These are phyloP conservation scores for Digitaria exilis DNA, from an alignment of 202 grass and related monocot species.

Conservation along the genomic window DNA sequence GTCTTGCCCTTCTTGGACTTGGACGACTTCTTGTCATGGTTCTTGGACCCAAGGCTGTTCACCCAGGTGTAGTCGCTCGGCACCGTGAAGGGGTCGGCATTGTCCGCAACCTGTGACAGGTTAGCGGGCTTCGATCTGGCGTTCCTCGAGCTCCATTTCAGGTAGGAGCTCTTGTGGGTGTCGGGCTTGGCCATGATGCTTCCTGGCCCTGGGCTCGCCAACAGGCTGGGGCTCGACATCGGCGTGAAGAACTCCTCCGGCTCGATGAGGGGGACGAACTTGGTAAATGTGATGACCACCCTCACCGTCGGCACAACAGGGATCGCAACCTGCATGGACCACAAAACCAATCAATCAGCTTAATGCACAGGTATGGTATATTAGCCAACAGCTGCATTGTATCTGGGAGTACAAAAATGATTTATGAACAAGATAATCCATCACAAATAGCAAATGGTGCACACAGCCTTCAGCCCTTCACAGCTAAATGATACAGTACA, in stretches of 20 bases:
- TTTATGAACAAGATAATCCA: neutral
- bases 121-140: conserved; percentile 73
- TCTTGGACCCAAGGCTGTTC: conserved; percentile 58
- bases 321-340: conserved; percentile 72
- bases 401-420: neutral
- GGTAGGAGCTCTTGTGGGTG: conserved; percentile 75
- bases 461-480: neutral
- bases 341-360: neutral
- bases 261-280: conserved; percentile 74
- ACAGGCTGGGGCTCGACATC: conserved; percentile 89
- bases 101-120: conserved; percentile 74
- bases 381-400: neutral
- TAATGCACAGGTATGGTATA: neutral
- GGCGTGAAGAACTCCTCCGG: conserved; percentile 97
- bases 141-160: conserved; percentile 70
- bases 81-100: conserved; percentile 72
- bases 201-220: conserved; percentile 58
- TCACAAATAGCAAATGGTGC: neutral
- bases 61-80: conserved; percentile 88
- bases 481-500: conserved; percentile 15
- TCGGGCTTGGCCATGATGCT: conserved; percentile 52
- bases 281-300: conserved; percentile 87
- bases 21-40: conserved; percentile 65
- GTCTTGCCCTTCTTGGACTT: conserved; percentile 68
- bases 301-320: conserved; percentile 92